Conservation (phyloP, 2,329 filamentous ascomycete species). For the Chaetomiaceae sp. region DNA sequence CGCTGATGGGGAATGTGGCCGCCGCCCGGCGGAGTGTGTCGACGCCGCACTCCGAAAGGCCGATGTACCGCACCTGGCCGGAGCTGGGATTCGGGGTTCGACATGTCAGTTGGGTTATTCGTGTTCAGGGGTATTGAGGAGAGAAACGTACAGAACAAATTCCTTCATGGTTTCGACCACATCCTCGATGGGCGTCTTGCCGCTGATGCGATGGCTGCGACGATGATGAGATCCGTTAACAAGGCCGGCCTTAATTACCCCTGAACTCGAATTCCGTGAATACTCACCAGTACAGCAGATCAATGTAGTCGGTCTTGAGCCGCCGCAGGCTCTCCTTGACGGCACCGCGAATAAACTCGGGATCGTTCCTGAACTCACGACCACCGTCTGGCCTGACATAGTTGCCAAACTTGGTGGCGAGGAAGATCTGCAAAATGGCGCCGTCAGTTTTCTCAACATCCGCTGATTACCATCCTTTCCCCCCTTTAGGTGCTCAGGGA, state of each 20-base stretch:
- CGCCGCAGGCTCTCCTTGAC: constrained; percentile 38
- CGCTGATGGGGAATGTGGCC: constrained; percentile 44
- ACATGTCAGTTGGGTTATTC: not conserved
- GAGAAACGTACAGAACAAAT: constrained; percentile 30
- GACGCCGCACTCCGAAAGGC: constrained; percentile 45
- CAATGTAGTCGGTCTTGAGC: constrained; percentile 40
- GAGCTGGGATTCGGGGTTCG: constrained; percentile 3
- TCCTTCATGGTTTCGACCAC: constrained; percentile 44
- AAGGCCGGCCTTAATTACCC: not conserved
- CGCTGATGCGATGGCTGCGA: constrained; percentile 38
- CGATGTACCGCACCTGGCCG: constrained; percentile 50
- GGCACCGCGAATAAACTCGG: constrained; percentile 38
- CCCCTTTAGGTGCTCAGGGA: no score
- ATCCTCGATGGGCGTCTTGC: constrained; percentile 41
- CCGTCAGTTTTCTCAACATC: not conserved
- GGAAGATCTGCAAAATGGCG: constrained; percentile 38
- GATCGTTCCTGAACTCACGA: constrained; percentile 31
- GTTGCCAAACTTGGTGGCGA: constrained; percentile 47
- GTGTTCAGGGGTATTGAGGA: not conserved
- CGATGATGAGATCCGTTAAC: not conserved
- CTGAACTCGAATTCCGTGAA: no score
- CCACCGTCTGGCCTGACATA: constrained; percentile 25
- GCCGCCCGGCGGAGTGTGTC: constrained; percentile 45
- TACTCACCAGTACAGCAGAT: constrained; percentile 38
- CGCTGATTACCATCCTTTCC: no score